Evolutionary conservation across 768 basidiomycete species (phyloP), one percentile per base, ranked within the genome.

Genomic region (Austroboletus eburneus): DNA sequence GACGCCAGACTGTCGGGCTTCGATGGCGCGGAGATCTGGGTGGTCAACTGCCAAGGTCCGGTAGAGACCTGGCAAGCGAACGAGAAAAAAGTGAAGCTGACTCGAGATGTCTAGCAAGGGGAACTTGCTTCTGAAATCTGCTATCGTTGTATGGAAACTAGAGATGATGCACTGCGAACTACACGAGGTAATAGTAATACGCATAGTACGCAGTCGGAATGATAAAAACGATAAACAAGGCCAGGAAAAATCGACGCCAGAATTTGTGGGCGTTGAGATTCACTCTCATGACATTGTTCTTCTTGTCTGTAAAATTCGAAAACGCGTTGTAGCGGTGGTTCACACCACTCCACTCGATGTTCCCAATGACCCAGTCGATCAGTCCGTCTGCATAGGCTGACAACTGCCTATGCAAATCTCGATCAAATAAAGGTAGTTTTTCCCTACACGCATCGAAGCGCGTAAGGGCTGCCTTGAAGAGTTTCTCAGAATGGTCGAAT

Each of bases 31-130:
- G 80, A 84, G 54, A 60, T 85, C 24, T 86, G 83, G 84, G 57
- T 79, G 25, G 72, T 71, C n/a, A 58, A 68, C 24, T 85, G 82
- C 53, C 74, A 75, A 16, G 83, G 83, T 13, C 77, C 75, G 0
- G 81, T 84, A 0, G 75, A 78, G 47, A 65, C 61, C 18, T 87
- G 85, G 85, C 57, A 63, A 35, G 66, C 83, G 3, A 56, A 50
- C 13, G 48, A 78, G 22, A 73, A 70, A 25, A 75, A 66, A 50
- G 57, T 73, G n/a, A 43, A 30, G 6, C 32, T 54, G 39, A n/a
- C 14, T 35, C 20, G 4, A 32, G 13, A 32, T 27, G n/a, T n/a
- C n/a, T n/a, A n/a, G n/a, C n/a, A n/a, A n/a, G n/a, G n/a, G n/a
- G n/a, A n/a, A n/a, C n/a, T n/a, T n/a, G n/a, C n/a, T n/a, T n/a